Evolutionary conservation across 1,284 basidiomycete genomes (phyloP).

Genomic region (Pterulicium gracile): DNA sequence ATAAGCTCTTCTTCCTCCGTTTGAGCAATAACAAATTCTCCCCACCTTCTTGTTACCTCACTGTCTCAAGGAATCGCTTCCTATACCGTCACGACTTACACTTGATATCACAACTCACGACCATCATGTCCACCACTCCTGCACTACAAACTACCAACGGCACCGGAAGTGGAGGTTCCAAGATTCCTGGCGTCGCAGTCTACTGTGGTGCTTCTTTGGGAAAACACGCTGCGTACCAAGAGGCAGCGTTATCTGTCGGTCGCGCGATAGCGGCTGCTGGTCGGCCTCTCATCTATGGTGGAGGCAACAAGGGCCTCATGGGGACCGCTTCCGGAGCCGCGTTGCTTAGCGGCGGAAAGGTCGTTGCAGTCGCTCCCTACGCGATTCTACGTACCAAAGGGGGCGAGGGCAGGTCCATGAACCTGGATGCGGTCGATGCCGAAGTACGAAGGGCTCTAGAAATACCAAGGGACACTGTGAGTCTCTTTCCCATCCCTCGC

Average conservation of each 20-base stretch:
- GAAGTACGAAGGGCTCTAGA: constrained; percentile 1
- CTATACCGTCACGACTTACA: neutral
- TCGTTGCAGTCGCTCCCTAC: constrained; percentile 74
- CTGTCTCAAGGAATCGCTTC: neutral
- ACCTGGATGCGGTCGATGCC: constrained; percentile 20
- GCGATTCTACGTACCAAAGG: constrained; percentile 63
- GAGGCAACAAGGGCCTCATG: constrained; percentile 80
- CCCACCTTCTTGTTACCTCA: neutral
- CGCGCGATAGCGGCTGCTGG: constrained; percentile 54
- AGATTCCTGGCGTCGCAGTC: constrained; percentile 52
- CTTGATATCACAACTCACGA: no score
- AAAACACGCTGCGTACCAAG: constrained; percentile 43
- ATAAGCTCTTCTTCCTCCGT: no score
- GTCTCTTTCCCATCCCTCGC: neutral
- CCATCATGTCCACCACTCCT: no score
- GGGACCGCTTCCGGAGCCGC: constrained; percentile 70
- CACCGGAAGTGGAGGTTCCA: no score
- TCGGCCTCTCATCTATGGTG: constrained; percentile 77
- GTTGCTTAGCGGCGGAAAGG: constrained; percentile 57
- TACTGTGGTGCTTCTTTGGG: constrained; percentile 75
- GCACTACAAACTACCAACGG: no score
- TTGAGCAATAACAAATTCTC: neutral
- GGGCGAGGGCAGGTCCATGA: constrained; percentile 35
- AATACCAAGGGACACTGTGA: neutral
- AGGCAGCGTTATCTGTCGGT: constrained; percentile 70